Evolutionary conservation across 108 stramenopile species (phyloP).

Genomic region (Fragilariopsis cylindrus): DNA sequence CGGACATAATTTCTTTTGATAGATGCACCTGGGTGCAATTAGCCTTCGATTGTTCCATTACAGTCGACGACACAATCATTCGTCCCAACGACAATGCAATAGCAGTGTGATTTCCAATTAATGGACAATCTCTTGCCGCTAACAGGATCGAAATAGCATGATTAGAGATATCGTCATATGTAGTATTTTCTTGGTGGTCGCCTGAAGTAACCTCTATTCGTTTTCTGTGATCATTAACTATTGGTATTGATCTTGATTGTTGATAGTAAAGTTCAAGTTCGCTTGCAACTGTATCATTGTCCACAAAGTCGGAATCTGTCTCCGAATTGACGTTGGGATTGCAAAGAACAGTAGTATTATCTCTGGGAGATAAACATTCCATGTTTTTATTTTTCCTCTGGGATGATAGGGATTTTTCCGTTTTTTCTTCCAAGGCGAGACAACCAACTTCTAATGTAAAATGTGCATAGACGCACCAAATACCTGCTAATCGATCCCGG

Average conservation of each 20-base stretch:
- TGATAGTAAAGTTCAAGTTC: no score
- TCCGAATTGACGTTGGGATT: no score
- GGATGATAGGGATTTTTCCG: background rate
- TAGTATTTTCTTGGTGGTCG: background rate
- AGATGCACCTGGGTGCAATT: background rate
- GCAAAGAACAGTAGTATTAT: no score
- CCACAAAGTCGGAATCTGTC: no score
- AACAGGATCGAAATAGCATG: slow-evolving; percentile 14
- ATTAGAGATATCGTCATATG: background rate
- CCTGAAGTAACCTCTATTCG: no score
- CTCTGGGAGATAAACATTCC: no score
- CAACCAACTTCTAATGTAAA: slow-evolving; percentile 9
- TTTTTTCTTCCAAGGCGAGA: background rate
- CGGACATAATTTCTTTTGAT: background rate
- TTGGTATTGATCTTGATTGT: no score
- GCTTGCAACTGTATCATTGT: no score
- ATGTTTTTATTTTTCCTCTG: no score
- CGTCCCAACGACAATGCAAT: slow-evolving; percentile 1
- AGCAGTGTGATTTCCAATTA: slow-evolving; percentile 5
- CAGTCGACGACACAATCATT: slow-evolving; percentile 15
- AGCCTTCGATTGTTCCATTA: background rate
- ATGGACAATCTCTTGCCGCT: slow-evolving; percentile 13
- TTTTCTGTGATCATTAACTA: no score
- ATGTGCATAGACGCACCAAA: slow-evolving; percentile 18
- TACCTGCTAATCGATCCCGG: slow-evolving; percentile 8